These are phyloP conservation scores for Centrapalus pauciflorus DNA, from an alignment of 129 eudicot genomes.

Conservation along the genomic window DNA sequence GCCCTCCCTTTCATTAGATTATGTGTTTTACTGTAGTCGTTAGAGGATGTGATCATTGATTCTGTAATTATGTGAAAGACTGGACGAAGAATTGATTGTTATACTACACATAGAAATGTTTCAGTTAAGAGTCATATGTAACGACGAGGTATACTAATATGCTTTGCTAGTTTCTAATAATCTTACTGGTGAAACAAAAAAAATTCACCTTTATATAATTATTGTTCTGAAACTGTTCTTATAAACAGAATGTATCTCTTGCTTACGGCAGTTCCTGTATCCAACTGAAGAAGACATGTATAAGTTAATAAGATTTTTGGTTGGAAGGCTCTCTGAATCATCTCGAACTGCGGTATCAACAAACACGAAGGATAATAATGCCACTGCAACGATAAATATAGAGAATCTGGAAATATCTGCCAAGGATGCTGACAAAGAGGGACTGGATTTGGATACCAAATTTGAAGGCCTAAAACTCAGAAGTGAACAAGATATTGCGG, in stretches of 20 bases:
- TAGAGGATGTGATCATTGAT: background rate
- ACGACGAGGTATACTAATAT: background rate
- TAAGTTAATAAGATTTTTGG: constrained; percentile 69
- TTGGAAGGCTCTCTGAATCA: constrained; percentile 59
- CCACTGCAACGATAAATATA: background rate
- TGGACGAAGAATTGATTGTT: background rate
- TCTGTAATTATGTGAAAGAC: background rate
- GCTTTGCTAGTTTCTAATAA: background rate
- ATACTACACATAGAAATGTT: background rate
- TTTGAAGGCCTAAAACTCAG: constrained; percentile 24
- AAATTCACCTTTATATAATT: constrained; percentile 7
- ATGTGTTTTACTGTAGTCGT: background rate
- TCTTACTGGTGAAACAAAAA: background rate
- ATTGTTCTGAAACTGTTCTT: constrained; percentile 36
- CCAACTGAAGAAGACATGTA: constrained; percentile 82
- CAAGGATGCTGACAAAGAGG: constrained; percentile 13
- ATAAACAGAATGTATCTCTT: constrained; percentile 41
- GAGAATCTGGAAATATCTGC: background rate
- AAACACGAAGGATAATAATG: constrained; percentile 12
- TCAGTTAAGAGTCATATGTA: background rate
- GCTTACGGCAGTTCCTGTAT: constrained; percentile 82
- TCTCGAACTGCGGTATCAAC: constrained; percentile 22
- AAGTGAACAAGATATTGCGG: constrained; percentile 14
- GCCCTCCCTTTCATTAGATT: background rate
- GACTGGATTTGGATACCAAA: constrained; percentile 21